Evolutionary conservation across 75 land plant genomes (phyloP).

Genomic region (Larix kaempferi): DNA sequence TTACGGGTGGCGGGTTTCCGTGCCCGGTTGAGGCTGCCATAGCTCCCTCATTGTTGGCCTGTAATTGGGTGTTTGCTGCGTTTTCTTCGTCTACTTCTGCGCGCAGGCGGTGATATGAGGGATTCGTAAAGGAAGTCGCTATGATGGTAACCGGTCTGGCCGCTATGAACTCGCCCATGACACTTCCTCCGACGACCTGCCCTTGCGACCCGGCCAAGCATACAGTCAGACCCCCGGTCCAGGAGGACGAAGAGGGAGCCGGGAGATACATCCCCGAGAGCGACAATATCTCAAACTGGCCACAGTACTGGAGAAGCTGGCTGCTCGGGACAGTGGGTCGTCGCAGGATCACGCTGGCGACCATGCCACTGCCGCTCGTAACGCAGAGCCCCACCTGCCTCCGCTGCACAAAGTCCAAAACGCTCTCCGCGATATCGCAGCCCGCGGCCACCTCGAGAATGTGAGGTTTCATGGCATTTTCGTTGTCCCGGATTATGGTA

Average conservation of each 20-base stretch:
- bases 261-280: slow-evolving; percentile 37
- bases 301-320: slow-evolving; percentile 72
- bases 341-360: slow-evolving; percentile 81
- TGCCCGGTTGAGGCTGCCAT: neutral
- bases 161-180: slow-evolving; percentile 55
- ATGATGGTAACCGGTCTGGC: slow-evolving; percentile 65
- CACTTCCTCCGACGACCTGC: slow-evolving; percentile 79
- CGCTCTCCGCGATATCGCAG: slow-evolving; percentile 44
- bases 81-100: slow-evolving; percentile 35
- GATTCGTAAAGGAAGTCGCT: slow-evolving; percentile 67
- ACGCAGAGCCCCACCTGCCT: slow-evolving; percentile 67
- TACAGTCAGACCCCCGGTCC: slow-evolving; percentile 48
- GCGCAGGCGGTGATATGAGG: slow-evolving; percentile 66
- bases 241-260: slow-evolving; percentile 12
- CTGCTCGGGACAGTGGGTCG: slow-evolving; percentile 51
- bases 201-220: slow-evolving; percentile 81
- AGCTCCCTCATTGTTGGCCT: neutral
- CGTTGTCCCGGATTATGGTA: slow-evolving; percentile 67
- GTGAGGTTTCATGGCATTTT: slow-evolving; percentile 74
- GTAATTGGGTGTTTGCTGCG: neutral
- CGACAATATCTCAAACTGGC: slow-evolving; percentile 81
- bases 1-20: neutral
- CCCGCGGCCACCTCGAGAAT: slow-evolving; percentile 80
- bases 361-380: slow-evolving; percentile 71
- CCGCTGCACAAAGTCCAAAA: slow-evolving; percentile 47